Conservation (phyloP, 1,139 yeast genomes). For the Magnusiomyces fungicola region DNA sequence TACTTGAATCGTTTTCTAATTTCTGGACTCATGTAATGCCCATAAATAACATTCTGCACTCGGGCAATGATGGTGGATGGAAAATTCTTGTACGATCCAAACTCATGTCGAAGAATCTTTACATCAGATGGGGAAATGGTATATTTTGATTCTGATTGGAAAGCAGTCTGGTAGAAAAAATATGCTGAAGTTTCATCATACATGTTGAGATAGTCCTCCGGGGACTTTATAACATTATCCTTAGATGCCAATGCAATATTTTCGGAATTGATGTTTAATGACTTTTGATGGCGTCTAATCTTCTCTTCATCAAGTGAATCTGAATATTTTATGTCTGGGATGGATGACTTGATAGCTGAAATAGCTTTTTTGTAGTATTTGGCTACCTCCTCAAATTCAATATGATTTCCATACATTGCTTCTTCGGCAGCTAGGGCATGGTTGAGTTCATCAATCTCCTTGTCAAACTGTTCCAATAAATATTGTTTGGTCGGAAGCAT, state of each 20-base stretch:
- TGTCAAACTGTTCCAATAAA: slow-evolving; percentile 45
- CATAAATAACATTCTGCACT: slow-evolving; percentile 65
- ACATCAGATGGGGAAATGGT: slow-evolving; percentile 75
- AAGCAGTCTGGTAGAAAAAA: slow-evolving; percentile 67
- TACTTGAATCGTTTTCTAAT: slow-evolving; percentile 62
- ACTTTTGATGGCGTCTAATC: slow-evolving; percentile 3
- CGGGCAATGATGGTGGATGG: slow-evolving; percentile 58
- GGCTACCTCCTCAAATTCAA: slow-evolving; percentile 19
- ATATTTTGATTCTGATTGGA: slow-evolving; percentile 55
- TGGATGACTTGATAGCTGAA: slow-evolving; percentile 40
- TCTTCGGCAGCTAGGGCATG: slow-evolving; percentile 15
- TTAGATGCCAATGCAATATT: not conserved
- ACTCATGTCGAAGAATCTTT: slow-evolving; percentile 58
- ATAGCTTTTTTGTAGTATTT: slow-evolving; percentile 52
- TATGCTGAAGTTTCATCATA: slow-evolving; percentile 37
- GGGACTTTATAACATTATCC: not conserved
- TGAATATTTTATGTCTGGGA: not conserved
- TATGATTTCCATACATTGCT: slow-evolving; percentile 9
- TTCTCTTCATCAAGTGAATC: slow-evolving; percentile 16
- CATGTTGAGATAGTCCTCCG: not conserved
- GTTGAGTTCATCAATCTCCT: slow-evolving; percentile 47
- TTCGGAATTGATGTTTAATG: slow-evolving; percentile 15
- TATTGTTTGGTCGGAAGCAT: slow-evolving; percentile 36
- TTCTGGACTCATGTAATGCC: slow-evolving; percentile 47
- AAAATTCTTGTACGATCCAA: slow-evolving; percentile 53